A percentile compares a stretch with the other conserved stretches of the same genome.
These are phyloP conservation scores for Schoenoplectus triqueter DNA, from an alignment of 202 grass and related monocot genomes.

Conservation along the genomic window DNA sequence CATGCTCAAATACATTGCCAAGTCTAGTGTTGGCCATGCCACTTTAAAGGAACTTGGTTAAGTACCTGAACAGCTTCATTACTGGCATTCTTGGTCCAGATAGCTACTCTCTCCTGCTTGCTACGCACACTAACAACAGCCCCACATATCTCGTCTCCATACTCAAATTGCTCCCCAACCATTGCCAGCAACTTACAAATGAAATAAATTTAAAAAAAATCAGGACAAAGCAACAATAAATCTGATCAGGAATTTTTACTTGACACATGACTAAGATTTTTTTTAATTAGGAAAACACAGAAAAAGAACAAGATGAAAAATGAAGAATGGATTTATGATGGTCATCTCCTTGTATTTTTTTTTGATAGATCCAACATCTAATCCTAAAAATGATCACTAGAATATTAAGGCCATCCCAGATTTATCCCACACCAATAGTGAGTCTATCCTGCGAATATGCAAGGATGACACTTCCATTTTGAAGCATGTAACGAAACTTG, in stretches of 20 bases:
- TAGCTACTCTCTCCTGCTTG: slow-evolving; percentile 84
- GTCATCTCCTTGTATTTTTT: neutral
- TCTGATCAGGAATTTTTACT: neutral
- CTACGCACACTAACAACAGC: slow-evolving; percentile 70
- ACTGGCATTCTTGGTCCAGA: slow-evolving; percentile 89
- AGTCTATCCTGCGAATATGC: no score
- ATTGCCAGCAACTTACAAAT: slow-evolving; percentile 68
- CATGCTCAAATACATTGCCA: neutral
- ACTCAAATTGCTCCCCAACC: slow-evolving; percentile 95
- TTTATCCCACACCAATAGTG: neutral
- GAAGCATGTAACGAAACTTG: neutral
- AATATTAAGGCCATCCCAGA: neutral
- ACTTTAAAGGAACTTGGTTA: neutral
- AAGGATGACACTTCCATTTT: neutral
- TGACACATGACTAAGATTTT: neutral
- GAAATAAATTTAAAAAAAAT: slow-evolving; percentile 27
- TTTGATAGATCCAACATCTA: neutral
- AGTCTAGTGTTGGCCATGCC: neutral
- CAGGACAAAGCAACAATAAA: neutral
- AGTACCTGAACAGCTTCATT: slow-evolving; percentile 92
- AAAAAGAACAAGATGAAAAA: neutral
- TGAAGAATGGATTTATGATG: neutral
- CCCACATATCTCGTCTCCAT: slow-evolving; percentile 95
- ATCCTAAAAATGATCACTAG: neutral
- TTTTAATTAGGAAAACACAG: no score